Conservation (phyloP, 2,329 filamentous ascomycete genomes). For the Chaetomiaceae sp. region DNA sequence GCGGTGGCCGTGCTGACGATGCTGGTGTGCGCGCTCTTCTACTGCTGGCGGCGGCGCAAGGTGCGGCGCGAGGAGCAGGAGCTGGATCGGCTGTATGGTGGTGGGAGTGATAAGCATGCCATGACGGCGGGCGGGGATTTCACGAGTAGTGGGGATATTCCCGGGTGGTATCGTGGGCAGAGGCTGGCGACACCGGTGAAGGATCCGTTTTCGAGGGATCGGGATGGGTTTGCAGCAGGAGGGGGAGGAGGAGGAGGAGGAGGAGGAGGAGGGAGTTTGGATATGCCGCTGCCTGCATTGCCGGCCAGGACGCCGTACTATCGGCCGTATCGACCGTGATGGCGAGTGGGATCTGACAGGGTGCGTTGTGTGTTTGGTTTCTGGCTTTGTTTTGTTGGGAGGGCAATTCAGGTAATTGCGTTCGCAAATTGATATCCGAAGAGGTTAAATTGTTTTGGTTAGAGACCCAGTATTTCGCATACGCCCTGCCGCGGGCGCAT, state of each 20-base stretch:
- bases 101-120: slow-evolving; percentile 8
- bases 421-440: no score
- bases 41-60: slow-evolving; percentile 18
- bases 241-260: no score
- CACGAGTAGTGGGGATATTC: slow-evolving; percentile 13
- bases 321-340: slow-evolving; percentile 14
- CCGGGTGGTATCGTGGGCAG: slow-evolving; percentile 24
- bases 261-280: no score
- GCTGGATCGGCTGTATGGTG: slow-evolving; percentile 22
- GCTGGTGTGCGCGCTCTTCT: slow-evolving; percentile 20
- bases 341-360: no score
- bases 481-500: no score
- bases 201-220: slow-evolving; percentile 6
- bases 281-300: slow-evolving; percentile 1
- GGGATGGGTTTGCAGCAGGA: no score
- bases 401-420: no score
- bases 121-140: slow-evolving; percentile 10
- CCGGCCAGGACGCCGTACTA: slow-evolving; percentile 14
- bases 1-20: slow-evolving; percentile 16
- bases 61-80: slow-evolving; percentile 20
- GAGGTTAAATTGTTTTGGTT: no score
- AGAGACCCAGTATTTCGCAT: no score
- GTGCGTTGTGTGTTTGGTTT: no score
- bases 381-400: no score
- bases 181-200: slow-evolving; percentile 9